Conservation (phyloP, 495 filamentous ascomycete genomes). For the Usnea hakonensis region DNA sequence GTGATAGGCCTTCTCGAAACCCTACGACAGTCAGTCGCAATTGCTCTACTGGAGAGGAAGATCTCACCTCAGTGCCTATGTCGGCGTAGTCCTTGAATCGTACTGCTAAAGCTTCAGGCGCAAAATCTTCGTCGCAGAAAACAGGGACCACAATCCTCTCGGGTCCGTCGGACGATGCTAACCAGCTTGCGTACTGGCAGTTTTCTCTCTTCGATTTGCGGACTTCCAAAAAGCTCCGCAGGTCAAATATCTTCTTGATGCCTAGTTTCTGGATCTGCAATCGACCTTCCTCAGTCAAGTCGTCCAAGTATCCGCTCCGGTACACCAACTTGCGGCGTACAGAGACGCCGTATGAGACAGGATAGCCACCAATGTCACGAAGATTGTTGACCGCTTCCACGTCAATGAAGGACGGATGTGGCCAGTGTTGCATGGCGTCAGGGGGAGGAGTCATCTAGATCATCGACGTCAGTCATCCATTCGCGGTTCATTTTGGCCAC, state of each 20-base stretch:
- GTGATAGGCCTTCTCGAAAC: slow-evolving; percentile 4
- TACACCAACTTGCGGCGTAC: slow-evolving; percentile 1
- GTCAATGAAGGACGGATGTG: neutral
- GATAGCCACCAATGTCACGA: slow-evolving; percentile 1
- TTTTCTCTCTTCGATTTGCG: neutral
- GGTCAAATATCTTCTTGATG: slow-evolving; percentile 5
- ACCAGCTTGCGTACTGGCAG: slow-evolving; percentile 4
- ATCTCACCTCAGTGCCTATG: slow-evolving; percentile 1
- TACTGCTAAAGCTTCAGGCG: neutral
- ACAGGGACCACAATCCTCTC: neutral
- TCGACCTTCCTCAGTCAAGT: neutral
- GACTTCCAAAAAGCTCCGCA: neutral
- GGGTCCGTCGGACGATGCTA: neutral
- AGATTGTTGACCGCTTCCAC: neutral
- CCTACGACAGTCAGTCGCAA: neutral
- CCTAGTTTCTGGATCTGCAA: neutral
- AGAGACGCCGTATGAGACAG: neutral
- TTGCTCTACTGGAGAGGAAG: neutral
- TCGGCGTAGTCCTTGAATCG: slow-evolving; percentile 5
- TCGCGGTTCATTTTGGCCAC: neutral
- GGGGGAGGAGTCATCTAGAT: neutral
- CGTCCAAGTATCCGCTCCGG: slow-evolving; percentile 1
- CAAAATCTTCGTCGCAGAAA: slow-evolving; percentile 4
- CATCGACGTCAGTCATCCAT: neutral
- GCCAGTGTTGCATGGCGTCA: neutral